Conservation (phyloP, 306 rosid species). For the Casuarina cunninghamiana region DNA sequence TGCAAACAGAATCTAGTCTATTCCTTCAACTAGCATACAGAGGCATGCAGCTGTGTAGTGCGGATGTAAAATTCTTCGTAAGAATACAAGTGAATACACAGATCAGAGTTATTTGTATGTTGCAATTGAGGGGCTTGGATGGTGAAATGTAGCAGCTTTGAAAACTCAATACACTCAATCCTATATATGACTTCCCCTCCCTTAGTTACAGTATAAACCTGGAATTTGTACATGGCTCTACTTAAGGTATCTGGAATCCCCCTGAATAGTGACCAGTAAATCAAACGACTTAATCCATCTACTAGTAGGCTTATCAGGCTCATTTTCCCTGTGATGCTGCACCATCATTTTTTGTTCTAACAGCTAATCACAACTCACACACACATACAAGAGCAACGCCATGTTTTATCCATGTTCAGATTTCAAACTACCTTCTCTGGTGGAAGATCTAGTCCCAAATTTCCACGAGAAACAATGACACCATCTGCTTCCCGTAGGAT, state of each 20-base stretch:
- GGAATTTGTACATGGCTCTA: background rate
- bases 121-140: too few relatives aligned
- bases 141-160: background rate
- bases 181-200: background rate
- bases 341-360: background rate
- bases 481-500: slow-evolving; percentile 96
- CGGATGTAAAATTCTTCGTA: too few relatives aligned
- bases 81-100: too few relatives aligned
- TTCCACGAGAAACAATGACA: slow-evolving; percentile 87
- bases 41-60: background rate
- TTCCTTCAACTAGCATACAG: background rate
- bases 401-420: background rate
- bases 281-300: background rate
- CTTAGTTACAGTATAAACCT: background rate
- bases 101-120: too few relatives aligned
- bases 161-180: background rate
- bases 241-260: background rate
- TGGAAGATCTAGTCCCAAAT: slow-evolving; percentile 94
- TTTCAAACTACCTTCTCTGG: slow-evolving; percentile 78
- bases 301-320: background rate
- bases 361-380: background rate
- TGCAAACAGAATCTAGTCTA: background rate
- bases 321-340: background rate
- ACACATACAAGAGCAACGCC: background rate
- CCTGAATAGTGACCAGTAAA: background rate